Evolutionary conservation across 139 green algal genomes (phyloP), one percentile per base, ranked within the genome.

Genomic region (Chlamydomonas sp.): DNA sequence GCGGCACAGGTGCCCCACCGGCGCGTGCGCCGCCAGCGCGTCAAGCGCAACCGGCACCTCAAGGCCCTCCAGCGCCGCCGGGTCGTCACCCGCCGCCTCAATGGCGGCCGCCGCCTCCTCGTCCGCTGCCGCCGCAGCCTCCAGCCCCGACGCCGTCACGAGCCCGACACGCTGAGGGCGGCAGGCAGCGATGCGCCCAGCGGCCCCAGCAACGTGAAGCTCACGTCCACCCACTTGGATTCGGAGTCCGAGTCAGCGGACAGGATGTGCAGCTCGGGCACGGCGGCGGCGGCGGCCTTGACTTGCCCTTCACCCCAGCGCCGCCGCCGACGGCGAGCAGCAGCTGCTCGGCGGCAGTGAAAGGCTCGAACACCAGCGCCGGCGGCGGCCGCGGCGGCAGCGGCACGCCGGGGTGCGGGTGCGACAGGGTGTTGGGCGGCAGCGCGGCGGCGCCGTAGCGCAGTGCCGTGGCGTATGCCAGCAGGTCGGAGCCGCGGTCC

Each of bases 171-270:
- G 79, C 68, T 10, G 82, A 61, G 57, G 82, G 82, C 82, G 82
- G 82, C 71, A 86, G 82, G 71, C 71, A 80, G 67, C 20, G 63
- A 80, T 86, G 16, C 3, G n/a, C 82, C 82, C 12, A 79, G 59
- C 14, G 71, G 61, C 9, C 82, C 82, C 20, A 86, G 59, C 71
- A 86, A 31, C 71, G 71, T 15, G 18, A 86, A 86, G 2, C 60
- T 80, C 69, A 86, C 82, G 20, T 86, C 82, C 82, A 86, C 71
- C 82, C 82, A 49, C 31, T 49, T 49, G 31, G 31, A 49, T 49
- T 49, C 31, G 31, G 31, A 49, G 31, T 49, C 31, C 31, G 31
- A 49, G 31, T 49, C 31, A 49, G 31, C 31, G 31, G 31, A 49
- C 31, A 86, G 71, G 71, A 71, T 9, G 17, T 80, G 49, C 76